Percentiles rank a stretch among this genome's conserved stretches.
Conservation (phyloP, 306 rosid genomes). For the Vicia faba region DNA sequence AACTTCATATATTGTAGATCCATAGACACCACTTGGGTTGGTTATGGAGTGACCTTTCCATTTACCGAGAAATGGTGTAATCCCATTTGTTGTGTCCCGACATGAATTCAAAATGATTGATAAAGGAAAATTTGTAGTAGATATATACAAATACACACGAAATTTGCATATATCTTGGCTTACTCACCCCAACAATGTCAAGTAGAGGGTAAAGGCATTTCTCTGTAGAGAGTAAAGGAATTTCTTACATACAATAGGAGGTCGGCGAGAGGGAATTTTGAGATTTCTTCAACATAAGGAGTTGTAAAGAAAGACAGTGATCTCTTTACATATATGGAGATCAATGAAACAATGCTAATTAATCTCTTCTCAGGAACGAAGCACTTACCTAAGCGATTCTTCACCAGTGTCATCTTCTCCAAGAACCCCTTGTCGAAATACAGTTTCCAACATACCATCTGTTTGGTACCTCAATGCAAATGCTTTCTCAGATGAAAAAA, state of each 20-base stretch:
- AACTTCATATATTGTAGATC: constrained; percentile 81
- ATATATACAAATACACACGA: background rate
- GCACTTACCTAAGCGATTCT: constrained; percentile 81
- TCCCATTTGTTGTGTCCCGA: constrained; percentile 49
- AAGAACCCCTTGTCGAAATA: constrained; percentile 83
- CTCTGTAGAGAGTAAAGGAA: constrained; percentile 70
- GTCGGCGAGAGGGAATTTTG: constrained; percentile 85
- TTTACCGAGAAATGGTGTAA: constrained; percentile 79
- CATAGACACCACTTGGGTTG: constrained; percentile 93
- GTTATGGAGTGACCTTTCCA: constrained; percentile 91
- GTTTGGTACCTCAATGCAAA: constrained; percentile 93
- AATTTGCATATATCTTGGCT: background rate
- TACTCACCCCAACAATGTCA: constrained; percentile 49
- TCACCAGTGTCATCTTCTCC: constrained; percentile 98
- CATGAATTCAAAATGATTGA: constrained; percentile 23
- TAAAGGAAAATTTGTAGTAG: background rate
- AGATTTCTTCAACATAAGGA: constrained; percentile 65
- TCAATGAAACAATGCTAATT: constrained; percentile 5
- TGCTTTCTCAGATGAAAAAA: constrained; percentile 85
- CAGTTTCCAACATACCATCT: constrained; percentile 91
- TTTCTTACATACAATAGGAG: constrained; percentile 89
- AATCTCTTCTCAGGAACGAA: constrained; percentile 14
- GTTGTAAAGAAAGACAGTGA: constrained; percentile 21
- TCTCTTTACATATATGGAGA: constrained; percentile 6
- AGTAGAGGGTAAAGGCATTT: constrained; percentile 77